Conservation (phyloP, 352 stramenopile species). For the Halophytophthora batemanensis region DNA sequence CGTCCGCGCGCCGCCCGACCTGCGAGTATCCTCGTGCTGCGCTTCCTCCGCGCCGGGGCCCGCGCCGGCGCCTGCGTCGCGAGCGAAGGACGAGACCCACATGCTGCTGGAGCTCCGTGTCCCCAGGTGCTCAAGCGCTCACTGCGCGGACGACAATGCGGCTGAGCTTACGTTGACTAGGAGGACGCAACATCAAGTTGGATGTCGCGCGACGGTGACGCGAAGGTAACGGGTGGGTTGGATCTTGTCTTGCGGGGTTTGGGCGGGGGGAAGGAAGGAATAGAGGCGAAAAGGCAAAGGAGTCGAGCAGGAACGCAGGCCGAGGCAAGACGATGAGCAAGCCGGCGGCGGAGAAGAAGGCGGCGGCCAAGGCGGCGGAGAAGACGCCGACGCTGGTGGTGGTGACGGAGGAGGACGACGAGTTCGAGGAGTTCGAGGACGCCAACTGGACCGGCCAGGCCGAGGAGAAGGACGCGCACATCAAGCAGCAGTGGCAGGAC, state of each 20-base stretch:
- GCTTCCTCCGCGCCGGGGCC: background rate
- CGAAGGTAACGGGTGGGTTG: background rate
- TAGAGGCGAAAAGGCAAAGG: conserved; percentile 7
- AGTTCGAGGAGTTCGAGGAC: conserved; percentile 89
- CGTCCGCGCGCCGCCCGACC: background rate
- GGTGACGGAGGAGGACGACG: conserved; percentile 86
- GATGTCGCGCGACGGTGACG: conserved; percentile 6
- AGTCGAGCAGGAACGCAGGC: conserved; percentile 6
- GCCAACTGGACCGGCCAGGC: conserved; percentile 66
- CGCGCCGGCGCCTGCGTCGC: background rate
- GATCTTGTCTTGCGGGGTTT: background rate
- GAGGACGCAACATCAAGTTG: background rate
- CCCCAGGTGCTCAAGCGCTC: conserved; percentile 39
- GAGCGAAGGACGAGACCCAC: conserved; percentile 61
- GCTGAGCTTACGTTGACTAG: too few relatives aligned
- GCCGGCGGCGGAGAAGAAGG: conserved; percentile 31
- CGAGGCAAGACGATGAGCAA: conserved; percentile 28
- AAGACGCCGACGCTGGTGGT: conserved; percentile 69
- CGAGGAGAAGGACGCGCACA: conserved; percentile 78
- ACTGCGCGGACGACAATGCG: too few relatives aligned
- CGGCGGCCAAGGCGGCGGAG: conserved; percentile 31
- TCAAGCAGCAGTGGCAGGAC: conserved; percentile 92
- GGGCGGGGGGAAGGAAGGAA: background rate
- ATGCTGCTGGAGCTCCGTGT: conserved; percentile 17
- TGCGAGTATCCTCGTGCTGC: too few relatives aligned